These are phyloP conservation scores for Entomortierella lignicola DNA, from an alignment of 192 early-diverging fungal genomes.

Conservation along the genomic window DNA sequence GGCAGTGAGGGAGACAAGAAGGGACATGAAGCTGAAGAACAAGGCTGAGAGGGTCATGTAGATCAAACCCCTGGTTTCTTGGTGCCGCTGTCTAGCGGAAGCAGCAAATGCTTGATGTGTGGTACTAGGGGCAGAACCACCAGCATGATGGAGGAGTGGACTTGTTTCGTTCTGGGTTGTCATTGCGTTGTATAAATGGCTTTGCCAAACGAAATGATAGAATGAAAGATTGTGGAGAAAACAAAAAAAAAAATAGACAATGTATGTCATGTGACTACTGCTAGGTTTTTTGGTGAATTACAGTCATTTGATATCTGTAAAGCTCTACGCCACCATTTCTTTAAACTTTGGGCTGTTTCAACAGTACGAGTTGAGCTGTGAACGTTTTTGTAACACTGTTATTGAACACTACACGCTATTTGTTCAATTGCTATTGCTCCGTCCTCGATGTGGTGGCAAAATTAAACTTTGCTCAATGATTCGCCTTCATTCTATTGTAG, in stretches of 20 bases:
- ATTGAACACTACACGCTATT: no score
- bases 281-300: no score
- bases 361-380: neutral
- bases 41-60: slow-evolving; percentile 79
- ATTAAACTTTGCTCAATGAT: no score
- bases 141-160: slow-evolving; percentile 11
- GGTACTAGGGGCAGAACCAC: neutral
- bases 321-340: neutral
- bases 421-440: no score
- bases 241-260: neutral
- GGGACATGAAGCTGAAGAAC: slow-evolving; percentile 77
- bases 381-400: no score
- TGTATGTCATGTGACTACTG: neutral
- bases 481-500: no score
- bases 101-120: neutral
- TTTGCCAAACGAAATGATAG: neutral
- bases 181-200: neutral
- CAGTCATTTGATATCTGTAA: no score
- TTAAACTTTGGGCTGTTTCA: neutral
- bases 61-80: slow-evolving; percentile 57
- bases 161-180: slow-evolving; percentile 16
- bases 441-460: no score
- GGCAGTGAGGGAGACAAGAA: slow-evolving; percentile 75
- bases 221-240: no score
- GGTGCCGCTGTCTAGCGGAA: slow-evolving; percentile 21